Evolutionary conservation across 306 rosid genomes (phyloP), one percentile per base, ranked within the genome.

Genomic region (Urtica urens): DNA sequence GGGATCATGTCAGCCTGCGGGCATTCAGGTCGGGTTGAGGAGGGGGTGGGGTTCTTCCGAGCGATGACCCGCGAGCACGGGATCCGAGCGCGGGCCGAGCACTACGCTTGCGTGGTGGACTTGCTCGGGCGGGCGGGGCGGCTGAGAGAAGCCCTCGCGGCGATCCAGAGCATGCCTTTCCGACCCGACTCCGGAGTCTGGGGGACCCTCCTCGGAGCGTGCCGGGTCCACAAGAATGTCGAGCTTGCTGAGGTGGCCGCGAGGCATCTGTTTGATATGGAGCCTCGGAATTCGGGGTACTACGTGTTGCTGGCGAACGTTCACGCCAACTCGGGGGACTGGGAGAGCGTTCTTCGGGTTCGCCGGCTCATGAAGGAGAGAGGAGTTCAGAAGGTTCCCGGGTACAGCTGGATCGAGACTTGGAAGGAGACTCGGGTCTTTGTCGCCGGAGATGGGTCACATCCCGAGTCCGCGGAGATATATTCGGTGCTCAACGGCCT

Each of bases 211-310:
- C 49, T 45, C 7, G 49, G 49, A 13, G 27, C 49, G 1, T 45
- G 49, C 17, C 49, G 49, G 26, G 49, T 45, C 29, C 49, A 45
- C 23, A 29, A 29, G 29, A 45, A 45, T 12, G 49, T 45, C 3
- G 49, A 45, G 29, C 49, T 45, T 23, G 49, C 49, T 10, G 27
- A 45, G 23, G 49, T 21, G 49, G 49, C 49, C 10, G 22, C 49
- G 14, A 20, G n/a, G 26, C 49, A 23, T 45, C 49, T 45, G 22
- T 23, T 45, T 9, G 27, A 20, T 21, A 21, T 45, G 49, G 49
- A 45, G 2, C 29, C 49, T 3, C 27, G 15, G 5, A 45, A 45
- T 20, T 45, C 49, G 2, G 49, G 49, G 17, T 45, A 45, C 29
- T 45, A 45, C 26, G 23, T 45, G 6, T 23, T 45, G 15, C 16